These are phyloP conservation scores for Phialophora tarda DNA, from an alignment of 2,329 filamentous ascomycete genomes.

Conservation along the genomic window DNA sequence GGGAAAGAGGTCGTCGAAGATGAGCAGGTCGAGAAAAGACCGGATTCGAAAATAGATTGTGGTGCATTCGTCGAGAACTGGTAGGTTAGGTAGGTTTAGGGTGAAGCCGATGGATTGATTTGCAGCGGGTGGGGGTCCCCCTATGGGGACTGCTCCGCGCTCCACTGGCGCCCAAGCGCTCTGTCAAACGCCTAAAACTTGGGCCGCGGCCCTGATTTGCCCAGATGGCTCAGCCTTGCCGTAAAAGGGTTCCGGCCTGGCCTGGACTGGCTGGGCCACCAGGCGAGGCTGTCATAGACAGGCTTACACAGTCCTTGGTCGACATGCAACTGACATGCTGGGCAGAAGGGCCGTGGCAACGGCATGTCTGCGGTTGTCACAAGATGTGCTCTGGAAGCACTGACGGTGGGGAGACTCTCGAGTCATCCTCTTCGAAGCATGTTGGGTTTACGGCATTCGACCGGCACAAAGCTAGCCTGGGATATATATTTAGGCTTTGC, in stretches of 20 bases:
- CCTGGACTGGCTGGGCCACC: background rate
- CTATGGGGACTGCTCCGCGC: background rate
- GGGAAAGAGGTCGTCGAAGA: background rate
- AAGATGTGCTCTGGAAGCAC: background rate
- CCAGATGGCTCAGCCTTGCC: background rate
- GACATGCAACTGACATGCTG: background rate
- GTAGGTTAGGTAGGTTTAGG: background rate
- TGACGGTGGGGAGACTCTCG: background rate
- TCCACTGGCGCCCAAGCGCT: background rate
- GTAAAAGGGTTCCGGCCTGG: background rate
- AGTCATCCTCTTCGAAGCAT: background rate
- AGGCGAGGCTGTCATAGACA: background rate
- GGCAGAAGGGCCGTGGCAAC: background rate
- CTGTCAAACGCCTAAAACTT: background rate
- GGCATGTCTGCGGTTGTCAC: background rate
- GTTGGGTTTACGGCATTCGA: slow-evolving; percentile 11
- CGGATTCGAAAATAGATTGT: slow-evolving; percentile 16
- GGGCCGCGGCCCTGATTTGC: background rate
- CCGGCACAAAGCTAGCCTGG: slow-evolving; percentile 9
- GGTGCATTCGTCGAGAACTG: background rate
- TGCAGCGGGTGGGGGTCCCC: background rate
- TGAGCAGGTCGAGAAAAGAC: background rate
- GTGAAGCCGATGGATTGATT: background rate
- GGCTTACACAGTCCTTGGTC: background rate
- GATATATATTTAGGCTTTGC: slow-evolving; percentile 18